A percentile compares a stretch with the other conserved stretches of the same genome.
Evolutionary conservation across 164 flowering plant species (phyloP).

Genomic region (Stephania cephalantha): DNA sequence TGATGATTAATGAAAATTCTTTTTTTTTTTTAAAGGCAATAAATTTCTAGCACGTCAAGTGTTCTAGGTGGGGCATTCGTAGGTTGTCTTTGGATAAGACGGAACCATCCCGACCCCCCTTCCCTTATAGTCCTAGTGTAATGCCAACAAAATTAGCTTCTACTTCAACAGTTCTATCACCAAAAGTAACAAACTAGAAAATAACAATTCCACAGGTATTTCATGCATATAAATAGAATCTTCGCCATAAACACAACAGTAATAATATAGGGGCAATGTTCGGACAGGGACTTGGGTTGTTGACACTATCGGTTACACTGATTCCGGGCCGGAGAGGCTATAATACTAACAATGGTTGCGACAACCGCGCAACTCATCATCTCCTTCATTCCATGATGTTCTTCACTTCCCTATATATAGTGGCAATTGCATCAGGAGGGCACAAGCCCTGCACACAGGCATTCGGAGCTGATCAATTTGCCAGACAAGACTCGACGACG

Average conservation of each 20-base stretch:
- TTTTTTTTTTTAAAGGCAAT: no score
- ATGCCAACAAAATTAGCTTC: no score
- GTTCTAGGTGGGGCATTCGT: no score
- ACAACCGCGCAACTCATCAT: conserved; percentile 6
- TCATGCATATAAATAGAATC: neutral
- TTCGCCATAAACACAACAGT: neutral
- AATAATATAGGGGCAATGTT: neutral
- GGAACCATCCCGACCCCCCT: no score
- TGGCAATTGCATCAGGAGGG: conserved; percentile 16
- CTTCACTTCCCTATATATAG: conserved; percentile 21
- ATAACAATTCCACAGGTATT: neutral
- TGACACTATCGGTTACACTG: conserved; percentile 20
- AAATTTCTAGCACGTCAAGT: no score
- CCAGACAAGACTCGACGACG: neutral
- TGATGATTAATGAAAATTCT: no score
- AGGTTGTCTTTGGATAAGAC: no score
- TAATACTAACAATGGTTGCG: neutral
- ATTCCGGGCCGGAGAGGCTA: conserved; percentile 1
- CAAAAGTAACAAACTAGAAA: no score
- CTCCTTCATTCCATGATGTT: conserved; percentile 11
- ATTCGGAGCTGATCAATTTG: conserved; percentile 22
- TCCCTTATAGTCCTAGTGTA: no score
- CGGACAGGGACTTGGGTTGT: conserved; percentile 18
- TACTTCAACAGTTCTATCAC: no score
- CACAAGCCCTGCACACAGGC: conserved; percentile 20